Evolutionary conservation across 2,329 filamentous ascomycete genomes (phyloP).

Genomic region (Pestalotiopsis sp.): DNA sequence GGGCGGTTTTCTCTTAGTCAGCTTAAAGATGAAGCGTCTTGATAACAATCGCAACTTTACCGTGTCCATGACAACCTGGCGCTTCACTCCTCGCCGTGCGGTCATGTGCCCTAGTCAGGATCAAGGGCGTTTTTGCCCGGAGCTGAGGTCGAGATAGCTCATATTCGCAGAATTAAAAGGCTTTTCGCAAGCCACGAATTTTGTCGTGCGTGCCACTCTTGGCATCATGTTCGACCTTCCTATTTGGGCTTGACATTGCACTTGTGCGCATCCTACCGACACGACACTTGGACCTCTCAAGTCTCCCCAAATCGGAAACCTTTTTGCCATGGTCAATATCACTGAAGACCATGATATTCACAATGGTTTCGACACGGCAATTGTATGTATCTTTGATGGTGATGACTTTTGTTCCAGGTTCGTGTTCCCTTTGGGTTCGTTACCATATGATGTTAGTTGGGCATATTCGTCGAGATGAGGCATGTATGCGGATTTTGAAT

Average conservation of each 20-base stretch:
- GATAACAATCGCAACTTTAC: neutral
- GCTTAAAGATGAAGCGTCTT: neutral
- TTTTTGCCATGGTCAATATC: too few species aligned
- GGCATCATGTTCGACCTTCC: constrained; percentile 1
- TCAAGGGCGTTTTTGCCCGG: neutral
- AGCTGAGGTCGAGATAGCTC: neutral
- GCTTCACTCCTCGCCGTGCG: neutral
- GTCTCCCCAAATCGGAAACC: too few species aligned
- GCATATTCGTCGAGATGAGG: neutral
- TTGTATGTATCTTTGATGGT: neutral
- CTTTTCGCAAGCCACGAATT: neutral
- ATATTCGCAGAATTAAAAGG: neutral
- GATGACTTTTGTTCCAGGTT: neutral
- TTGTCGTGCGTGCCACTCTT: neutral
- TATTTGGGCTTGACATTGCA: neutral
- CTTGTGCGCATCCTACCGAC: neutral
- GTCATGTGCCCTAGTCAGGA: neutral
- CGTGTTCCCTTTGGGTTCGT: too few species aligned
- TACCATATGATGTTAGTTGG: too few species aligned
- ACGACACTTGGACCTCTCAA: too few species aligned
- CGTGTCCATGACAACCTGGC: neutral
- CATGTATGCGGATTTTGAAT: neutral
- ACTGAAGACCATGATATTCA: neutral
- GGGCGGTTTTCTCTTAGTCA: neutral
- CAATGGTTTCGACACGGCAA: neutral